Evolutionary conservation across 1,139 yeast species (phyloP), one percentile per base, ranked within the genome.

Genomic region (Candida frijolesensis): DNA sequence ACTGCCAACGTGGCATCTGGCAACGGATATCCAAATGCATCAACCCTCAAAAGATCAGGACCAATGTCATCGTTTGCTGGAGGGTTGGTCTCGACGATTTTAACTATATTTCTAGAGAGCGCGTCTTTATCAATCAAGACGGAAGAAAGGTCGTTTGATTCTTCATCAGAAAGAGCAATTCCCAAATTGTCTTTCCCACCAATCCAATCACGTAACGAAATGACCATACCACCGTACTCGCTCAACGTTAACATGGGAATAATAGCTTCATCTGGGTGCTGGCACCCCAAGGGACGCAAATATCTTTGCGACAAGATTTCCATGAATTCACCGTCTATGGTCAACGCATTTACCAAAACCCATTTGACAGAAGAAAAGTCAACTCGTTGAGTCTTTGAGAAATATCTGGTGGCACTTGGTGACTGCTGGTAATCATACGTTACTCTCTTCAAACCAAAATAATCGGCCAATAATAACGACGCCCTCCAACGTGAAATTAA

Each of bases 191-290:
- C 90, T 54, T 79, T 82, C 2, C 82, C 80, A 7, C 88, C 91
- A 11, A 91, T 71, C 94, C 97, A 92, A 65, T 94, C 99, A 57
- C 96, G 78, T 78, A 91, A 80, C 0, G 97, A 84, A 16, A 94
- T 85, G 4, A 92, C 94, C 84, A 94, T 89, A 2, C 99, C 99
- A 33, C 99, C 99, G 62, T 91, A 96, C 62, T 94, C 99, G 57
- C 90, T 84, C 48, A 94, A 71, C 0, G 97, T 89, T 44, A 95
- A 74, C 78, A 95, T 82, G 0, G 99, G 99, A 1, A 96, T 87
- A 27, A 92, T 85, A 2, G 92, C 89, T 52, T 84, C 83, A 41
- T 87, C 80, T 0, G 96, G 87, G 48, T 82, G 82, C 50, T 76
- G 80, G 62, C 96, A 91, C 0, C 99, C 99, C 51, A 94, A 70